phyloP scores from a whole-genome alignment of 352 stramenopile genomes.

The Halophytophthora batemanensis region DNA sequence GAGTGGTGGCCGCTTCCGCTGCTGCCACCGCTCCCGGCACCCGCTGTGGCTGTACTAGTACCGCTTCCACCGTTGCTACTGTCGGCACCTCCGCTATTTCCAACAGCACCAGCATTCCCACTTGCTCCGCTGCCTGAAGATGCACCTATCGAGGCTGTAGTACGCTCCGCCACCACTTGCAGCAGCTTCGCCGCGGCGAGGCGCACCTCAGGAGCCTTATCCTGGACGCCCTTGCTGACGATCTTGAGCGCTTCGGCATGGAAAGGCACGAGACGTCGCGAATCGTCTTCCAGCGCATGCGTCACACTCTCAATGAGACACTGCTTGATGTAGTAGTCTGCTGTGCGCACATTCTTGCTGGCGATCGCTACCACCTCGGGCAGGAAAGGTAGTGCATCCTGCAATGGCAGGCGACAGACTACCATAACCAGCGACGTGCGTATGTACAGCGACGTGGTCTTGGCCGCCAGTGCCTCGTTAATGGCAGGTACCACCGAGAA shows the following conservation, averaged over 20 bases:
- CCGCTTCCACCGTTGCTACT: constrained; percentile 18
- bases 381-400: constrained; percentile 68
- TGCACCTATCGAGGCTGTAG: constrained; percentile 21
- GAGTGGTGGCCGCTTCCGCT: constrained; percentile 8
- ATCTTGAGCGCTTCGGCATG: constrained; percentile 75
- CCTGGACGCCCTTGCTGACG: constrained; percentile 59
- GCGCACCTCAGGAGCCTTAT: constrained; percentile 77
- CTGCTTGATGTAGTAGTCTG: constrained; percentile 83
- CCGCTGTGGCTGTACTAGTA: constrained; percentile 9
- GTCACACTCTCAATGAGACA: constrained; percentile 63
- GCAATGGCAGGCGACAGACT: constrained; percentile 44
- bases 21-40: constrained; percentile 12
- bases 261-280: constrained; percentile 33
- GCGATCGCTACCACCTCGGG: constrained; percentile 63
- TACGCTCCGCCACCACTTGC: constrained; percentile 57
- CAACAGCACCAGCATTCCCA: constrained; percentile 8
- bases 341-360: constrained; percentile 50
- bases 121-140: constrained; percentile 7
- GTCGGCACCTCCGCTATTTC: constrained; percentile 14
- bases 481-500: constrained; percentile 54
- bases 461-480: constrained; percentile 51
- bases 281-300: constrained; percentile 48
- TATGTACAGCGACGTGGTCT: constrained; percentile 61
- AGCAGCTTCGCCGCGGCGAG: constrained; percentile 58
- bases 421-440: constrained; percentile 72